Base-by-base conservation (phyloP, 75 land plant species). In the Larix kaempferi region DNA sequence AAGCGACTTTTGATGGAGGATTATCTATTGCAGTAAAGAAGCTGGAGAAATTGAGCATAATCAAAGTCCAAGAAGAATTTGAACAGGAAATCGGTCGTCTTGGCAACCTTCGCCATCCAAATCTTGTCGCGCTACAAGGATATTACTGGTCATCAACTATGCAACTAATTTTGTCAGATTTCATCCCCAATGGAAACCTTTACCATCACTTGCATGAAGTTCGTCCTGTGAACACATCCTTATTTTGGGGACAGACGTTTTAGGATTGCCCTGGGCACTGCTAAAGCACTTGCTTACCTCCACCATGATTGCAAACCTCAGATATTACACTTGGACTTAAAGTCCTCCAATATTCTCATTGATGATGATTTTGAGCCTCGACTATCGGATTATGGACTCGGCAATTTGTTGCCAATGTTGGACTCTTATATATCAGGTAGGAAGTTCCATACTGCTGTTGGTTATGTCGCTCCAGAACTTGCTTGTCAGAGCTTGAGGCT, bases 401-500 rank as follows among this genome's bases (percentile, higher is more conserved):
- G 74, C 77, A 94, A 92, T 71, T 62, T 97, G 58, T 82, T 91
- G 66, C 98, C 99, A 17, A 80, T 92, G 52, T 69, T 94, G 56
- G 99, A 92, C 27, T 88, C 81, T 6, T 85, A 92, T 62, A 64
- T 78, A 26, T 77, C 84, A 52, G 82, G 82, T 52, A 84, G 87
- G 29, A 91, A 87, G 73, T 90, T 85, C 63, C 93, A 91, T 76
- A 85, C 79, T 41, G 86, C 93, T 14, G 87, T 89, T 29, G 99
- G 95, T 12, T 97, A 97, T 83, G 88, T 94, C 3, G 99, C 99
- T 39, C 99, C 99, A 8, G 99, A 97, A 86, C 78, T 97, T 66
- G 92, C 92, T 37, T 81, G 76, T n/a, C 95, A 92, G 74, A 89
- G 89, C 75, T 80, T 86, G 74, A 84, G 93, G 10, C 67, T 80